Conservation (phyloP, 2,329 filamentous ascomycete species). For the Claviceps sp. region DNA sequence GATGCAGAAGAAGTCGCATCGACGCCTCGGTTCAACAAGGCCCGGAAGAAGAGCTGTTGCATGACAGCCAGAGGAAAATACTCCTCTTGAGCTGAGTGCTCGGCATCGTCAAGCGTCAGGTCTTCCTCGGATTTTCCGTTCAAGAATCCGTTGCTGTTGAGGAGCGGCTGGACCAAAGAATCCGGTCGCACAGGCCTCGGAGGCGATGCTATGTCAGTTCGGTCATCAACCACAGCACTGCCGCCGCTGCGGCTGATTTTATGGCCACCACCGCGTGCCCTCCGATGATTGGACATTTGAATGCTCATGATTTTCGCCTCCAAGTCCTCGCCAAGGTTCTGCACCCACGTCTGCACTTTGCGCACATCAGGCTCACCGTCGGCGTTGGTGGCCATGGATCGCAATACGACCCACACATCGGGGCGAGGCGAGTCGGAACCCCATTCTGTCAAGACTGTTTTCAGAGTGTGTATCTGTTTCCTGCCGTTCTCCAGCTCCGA, state of each 20-base stretch:
- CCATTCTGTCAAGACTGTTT: conserved; percentile 25
- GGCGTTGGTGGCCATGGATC: conserved; percentile 29
- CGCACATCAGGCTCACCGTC: conserved; percentile 28
- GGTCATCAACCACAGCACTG: background rate
- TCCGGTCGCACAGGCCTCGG: conserved; percentile 3
- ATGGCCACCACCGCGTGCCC: background rate
- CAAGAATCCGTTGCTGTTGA: background rate
- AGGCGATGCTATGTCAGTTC: conserved; percentile 14
- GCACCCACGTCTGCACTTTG: conserved; percentile 37
- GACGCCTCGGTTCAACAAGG: conserved; percentile 25
- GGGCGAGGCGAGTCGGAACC: conserved; percentile 22
- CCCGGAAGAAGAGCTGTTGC: conserved; percentile 40
- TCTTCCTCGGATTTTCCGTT: background rate
- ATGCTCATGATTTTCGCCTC: conserved; percentile 33
- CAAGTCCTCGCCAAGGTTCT: conserved; percentile 35
- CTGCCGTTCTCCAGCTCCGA: conserved; percentile 27
- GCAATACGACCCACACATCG: conserved; percentile 34
- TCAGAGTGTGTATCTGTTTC: conserved; percentile 27
- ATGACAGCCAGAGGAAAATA: conserved; percentile 37
- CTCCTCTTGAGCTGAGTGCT: conserved; percentile 17
- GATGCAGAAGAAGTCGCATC: conserved; percentile 16
- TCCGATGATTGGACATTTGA: conserved; percentile 28
- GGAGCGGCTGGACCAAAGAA: conserved; percentile 2
- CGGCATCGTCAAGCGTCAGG: background rate
- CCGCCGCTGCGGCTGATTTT: background rate